phyloP scores from a whole-genome alignment of 805 yeast genomes.

The Maudiozyma pseudohumilis region DNA sequence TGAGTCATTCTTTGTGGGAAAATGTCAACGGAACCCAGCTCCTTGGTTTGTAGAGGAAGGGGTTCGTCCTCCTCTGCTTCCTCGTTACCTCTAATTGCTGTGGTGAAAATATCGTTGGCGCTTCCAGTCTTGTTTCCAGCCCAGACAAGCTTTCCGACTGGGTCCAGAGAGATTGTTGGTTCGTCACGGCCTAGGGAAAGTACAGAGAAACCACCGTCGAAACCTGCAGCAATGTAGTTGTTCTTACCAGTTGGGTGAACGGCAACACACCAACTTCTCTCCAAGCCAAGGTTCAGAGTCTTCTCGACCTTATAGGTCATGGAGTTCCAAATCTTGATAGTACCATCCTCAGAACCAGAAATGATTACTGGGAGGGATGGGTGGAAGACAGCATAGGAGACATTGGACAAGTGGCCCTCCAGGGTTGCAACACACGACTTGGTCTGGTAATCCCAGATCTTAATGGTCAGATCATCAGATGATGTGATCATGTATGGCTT shows the following conservation, averaged over 20 bases:
- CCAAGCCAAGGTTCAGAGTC: constrained; percentile 81
- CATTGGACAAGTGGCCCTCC: constrained; percentile 90
- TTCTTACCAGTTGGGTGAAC: constrained; percentile 53
- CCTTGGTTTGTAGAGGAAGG: constrained; percentile 71
- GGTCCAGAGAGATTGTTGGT: constrained; percentile 89
- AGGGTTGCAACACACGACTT: constrained; percentile 89
- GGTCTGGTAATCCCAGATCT: constrained; percentile 95
- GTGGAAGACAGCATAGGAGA: constrained; percentile 94
- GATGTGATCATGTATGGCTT: constrained; percentile 91
- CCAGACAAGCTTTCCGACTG: constrained; percentile 84
- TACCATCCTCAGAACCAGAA: constrained; percentile 95
- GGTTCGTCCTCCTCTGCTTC: constrained; percentile 72
- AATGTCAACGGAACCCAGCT: constrained; percentile 87
- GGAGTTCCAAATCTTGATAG: constrained; percentile 90
- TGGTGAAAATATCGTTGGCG: constrained; percentile 62
- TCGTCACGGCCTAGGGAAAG: constrained; percentile 87
- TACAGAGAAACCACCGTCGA: constrained; percentile 88
- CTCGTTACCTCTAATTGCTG: constrained; percentile 65
- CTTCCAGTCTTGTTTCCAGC: constrained; percentile 58
- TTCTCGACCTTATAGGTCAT: constrained; percentile 90
- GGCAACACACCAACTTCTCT: constrained; percentile 94
- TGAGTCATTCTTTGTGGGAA: constrained; percentile 82
- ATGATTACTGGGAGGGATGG: constrained; percentile 92
- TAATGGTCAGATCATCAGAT: constrained; percentile 82
- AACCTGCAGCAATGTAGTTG: constrained; percentile 82